Base-by-base conservation (phyloP, 1,284 basidiomycete species). In the Prillingera fragicola region DNA sequence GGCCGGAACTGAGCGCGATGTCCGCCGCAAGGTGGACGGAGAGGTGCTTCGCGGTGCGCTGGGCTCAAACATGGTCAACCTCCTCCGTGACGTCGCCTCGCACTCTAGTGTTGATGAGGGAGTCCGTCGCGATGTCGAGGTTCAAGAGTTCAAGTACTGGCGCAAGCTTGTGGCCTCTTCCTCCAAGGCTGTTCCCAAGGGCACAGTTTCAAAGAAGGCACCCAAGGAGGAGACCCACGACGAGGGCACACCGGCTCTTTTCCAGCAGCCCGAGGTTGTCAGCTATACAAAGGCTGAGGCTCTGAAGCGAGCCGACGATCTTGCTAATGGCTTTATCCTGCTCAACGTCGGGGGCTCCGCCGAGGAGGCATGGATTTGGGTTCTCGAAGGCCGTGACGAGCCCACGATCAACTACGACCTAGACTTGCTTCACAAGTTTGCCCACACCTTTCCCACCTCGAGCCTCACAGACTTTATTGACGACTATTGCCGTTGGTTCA, bases 361-460 rank as follows among this genome's bases (percentile, higher is more conserved):
- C 22, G 63, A 70, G 49, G 54, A 66, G 33, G 65, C 63, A 19
- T 62, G 69, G 72, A 45, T 53, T 23, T 60, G 87, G 15, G 81
- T 77, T 51, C 74, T 97, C 31, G 88, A 97, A 59, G 80, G 82
- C 56, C 79, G 75, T 37, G 83, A 97, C 60, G 76, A 75, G 33
- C 78, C 78, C n/a, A 75, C 75, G 8, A 75, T 88, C 10, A 78
- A 75, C 25, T 86, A 89, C 61, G 82, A 83, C 46, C 71, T 78
- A 19, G 65, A 74, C 5, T 59, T 80, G 33, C 67, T 97, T 12
- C 77, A 78, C 45, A 77, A 80, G 54, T 91, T 81, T 64, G 76
- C 82, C 24, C 63, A 68, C 2, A 65, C 89, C 2, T 91, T 96
- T 63, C 85, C 88, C 0, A 52, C 66, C 2, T 75, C 77, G 1